These are phyloP conservation scores for Hypericum androsaemum DNA, from an alignment of 345 rosid genomes.

Conservation along the genomic window DNA sequence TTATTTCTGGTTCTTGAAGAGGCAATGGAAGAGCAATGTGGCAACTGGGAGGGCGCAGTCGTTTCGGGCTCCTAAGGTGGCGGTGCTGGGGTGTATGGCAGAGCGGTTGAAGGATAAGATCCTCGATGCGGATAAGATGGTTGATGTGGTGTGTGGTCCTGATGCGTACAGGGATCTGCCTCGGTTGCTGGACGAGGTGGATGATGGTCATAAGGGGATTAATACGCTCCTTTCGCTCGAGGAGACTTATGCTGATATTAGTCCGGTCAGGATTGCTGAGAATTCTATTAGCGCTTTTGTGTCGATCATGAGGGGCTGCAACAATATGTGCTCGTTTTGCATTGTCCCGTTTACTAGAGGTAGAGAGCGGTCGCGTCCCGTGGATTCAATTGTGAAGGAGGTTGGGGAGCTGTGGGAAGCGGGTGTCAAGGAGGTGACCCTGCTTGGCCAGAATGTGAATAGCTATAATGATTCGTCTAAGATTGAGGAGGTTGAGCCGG, in stretches of 20 bases:
- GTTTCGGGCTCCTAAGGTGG: constrained; percentile 69
- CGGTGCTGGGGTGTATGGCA: constrained; percentile 95
- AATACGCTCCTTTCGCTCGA: constrained; percentile 89
- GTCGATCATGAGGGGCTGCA: constrained; percentile 93
- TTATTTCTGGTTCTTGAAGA: constrained; percentile 90
- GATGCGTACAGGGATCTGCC: constrained; percentile 96
- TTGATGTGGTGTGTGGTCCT: constrained; percentile 92
- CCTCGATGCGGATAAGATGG: constrained; percentile 91
- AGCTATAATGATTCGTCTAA: constrained; percentile 75
- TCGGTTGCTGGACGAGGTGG: constrained; percentile 69
- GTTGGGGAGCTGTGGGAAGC: constrained; percentile 73
- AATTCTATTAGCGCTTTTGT: constrained; percentile 70
- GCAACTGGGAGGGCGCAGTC: constrained; percentile 63
- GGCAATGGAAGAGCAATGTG: constrained; percentile 74
- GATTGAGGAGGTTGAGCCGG: constrained; percentile 50
- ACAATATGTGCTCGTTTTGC: constrained; percentile 95
- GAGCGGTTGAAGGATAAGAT: constrained; percentile 89
- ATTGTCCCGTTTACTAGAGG: constrained; percentile 96
- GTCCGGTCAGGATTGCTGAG: constrained; percentile 62
- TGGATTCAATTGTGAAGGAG: constrained; percentile 77
- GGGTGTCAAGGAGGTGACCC: constrained; percentile 88
- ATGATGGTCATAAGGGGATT: constrained; percentile 85
- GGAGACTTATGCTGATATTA: constrained; percentile 88
- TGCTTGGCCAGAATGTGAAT: constrained; percentile 91
- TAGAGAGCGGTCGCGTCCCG: constrained; percentile 82